phyloP scores from a whole-genome alignment of 1,139 yeast genomes.

The Candida dubliniensis region DNA sequence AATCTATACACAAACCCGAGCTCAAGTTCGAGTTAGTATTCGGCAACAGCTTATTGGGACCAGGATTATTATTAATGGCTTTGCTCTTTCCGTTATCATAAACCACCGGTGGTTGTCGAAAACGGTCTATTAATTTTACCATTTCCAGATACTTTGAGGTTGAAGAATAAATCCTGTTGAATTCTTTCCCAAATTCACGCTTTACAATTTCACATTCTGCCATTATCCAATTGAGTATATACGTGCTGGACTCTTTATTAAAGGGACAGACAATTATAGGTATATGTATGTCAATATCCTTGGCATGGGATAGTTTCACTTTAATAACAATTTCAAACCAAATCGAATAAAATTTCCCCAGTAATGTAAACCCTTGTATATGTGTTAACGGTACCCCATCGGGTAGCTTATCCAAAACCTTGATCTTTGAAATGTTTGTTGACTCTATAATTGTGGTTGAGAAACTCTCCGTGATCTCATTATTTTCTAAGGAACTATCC shows the following conservation, averaged over 20 bases:
- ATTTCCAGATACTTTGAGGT: slow-evolving; percentile 26
- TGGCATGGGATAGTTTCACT: slow-evolving; percentile 49
- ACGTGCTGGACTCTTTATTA: slow-evolving; percentile 46
- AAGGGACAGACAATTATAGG: slow-evolving; percentile 58
- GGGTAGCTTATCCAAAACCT: slow-evolving; percentile 24
- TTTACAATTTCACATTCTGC: slow-evolving; percentile 51
- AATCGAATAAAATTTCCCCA: slow-evolving; percentile 53
- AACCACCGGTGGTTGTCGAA: slow-evolving; percentile 29
- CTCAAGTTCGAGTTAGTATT: slow-evolving; percentile 7
- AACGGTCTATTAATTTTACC: slow-evolving; percentile 21
- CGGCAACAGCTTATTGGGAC: no score
- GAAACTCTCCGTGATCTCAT: slow-evolving; percentile 6
- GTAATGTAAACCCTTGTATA: slow-evolving; percentile 47
- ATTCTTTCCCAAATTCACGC: slow-evolving; percentile 34
- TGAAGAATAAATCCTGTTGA: slow-evolving; percentile 24
- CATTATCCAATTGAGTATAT: slow-evolving; percentile 51
- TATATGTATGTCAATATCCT: slow-evolving; percentile 47
- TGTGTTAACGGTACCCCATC: slow-evolving; percentile 49
- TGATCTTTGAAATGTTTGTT: slow-evolving; percentile 14
- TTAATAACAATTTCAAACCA: slow-evolving; percentile 52
- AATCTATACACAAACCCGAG: slow-evolving; percentile 42
- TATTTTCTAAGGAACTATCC: neutral
- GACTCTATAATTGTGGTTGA: slow-evolving; percentile 14
- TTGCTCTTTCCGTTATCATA: slow-evolving; percentile 33
- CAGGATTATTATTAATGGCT: slow-evolving; percentile 26